Conservation (phyloP, 1,284 basidiomycete genomes). For the Anthracocystis setariae region DNA sequence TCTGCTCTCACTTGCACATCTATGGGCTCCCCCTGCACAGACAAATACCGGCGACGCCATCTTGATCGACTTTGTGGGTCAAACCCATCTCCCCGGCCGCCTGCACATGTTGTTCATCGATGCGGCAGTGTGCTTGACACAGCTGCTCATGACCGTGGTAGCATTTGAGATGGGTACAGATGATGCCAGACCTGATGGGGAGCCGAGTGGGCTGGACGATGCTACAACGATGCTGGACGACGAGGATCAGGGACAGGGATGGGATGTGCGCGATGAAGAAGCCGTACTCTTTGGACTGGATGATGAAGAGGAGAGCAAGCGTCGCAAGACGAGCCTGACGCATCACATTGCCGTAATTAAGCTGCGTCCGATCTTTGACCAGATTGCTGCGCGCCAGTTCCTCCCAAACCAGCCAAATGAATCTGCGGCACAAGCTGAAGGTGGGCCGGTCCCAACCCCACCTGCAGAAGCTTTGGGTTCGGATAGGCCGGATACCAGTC, state of each 20-base stretch:
- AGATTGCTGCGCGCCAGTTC: conserved; percentile 27
- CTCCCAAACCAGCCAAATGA: conserved; percentile 6
- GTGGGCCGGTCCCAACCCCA: not conserved
- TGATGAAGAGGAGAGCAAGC: conserved; percentile 17
- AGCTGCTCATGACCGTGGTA: conserved; percentile 37
- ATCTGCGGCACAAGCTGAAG: not conserved
- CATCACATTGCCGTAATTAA: conserved; percentile 41
- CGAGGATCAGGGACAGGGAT: conserved; percentile 32
- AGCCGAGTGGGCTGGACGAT: conserved; percentile 35
- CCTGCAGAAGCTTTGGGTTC: not conserved
- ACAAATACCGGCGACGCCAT: conserved; percentile 25
- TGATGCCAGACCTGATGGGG: conserved; percentile 28
- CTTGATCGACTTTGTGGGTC: conserved; percentile 59
- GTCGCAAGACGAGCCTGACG: conserved; percentile 21
- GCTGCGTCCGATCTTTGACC: conserved; percentile 18
- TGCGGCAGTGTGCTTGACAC: conserved; percentile 28
- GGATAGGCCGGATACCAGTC: conserved; percentile 30
- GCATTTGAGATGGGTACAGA: conserved; percentile 46
- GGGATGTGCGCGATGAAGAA: conserved; percentile 46
- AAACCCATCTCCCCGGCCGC: conserved; percentile 27
- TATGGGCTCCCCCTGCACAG: conserved; percentile 13
- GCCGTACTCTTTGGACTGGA: conserved; percentile 27
- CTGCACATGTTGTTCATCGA: conserved; percentile 46
- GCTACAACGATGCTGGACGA: conserved; percentile 8
- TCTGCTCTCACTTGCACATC: conserved; percentile 33